Evolutionary conservation across 2,329 filamentous ascomycete genomes (phyloP).

Genomic region (Talaromyces albobiverticillius): DNA sequence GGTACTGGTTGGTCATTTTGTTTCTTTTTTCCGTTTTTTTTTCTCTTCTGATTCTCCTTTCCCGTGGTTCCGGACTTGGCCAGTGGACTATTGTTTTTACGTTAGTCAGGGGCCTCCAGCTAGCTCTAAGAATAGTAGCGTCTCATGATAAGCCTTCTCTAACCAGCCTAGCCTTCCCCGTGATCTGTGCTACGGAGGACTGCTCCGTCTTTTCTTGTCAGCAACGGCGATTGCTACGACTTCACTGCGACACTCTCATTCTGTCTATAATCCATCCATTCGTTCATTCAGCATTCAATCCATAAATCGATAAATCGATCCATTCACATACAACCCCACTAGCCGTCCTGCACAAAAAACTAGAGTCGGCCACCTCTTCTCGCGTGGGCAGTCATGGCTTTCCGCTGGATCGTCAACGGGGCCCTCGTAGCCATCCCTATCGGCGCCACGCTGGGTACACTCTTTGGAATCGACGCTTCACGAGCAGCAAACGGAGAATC

Average conservation of each 20-base stretch:
- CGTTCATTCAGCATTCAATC: background rate
- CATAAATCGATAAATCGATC: background rate
- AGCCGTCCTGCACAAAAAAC: no score
- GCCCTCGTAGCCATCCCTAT: slow-evolving; percentile 51
- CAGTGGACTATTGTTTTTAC: no score
- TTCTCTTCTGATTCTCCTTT: background rate
- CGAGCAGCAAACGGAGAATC: slow-evolving; percentile 42
- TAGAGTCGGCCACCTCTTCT: background rate
- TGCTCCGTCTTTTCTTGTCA: no score
- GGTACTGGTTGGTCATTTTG: background rate
- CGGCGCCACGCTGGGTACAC: slow-evolving; percentile 48
- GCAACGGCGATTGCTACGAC: no score
- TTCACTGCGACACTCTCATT: background rate
- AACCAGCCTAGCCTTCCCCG: background rate
- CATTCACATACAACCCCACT: no score
- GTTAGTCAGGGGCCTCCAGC: background rate
- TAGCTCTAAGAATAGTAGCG: slow-evolving; percentile 17
- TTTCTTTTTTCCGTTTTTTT: background rate
- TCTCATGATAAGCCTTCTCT: slow-evolving; percentile 2
- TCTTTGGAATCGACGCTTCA: slow-evolving; percentile 50
- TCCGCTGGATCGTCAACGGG: slow-evolving; percentile 50
- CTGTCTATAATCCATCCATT: no score
- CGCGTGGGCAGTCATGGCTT: slow-evolving; percentile 26
- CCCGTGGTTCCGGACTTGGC: no score
- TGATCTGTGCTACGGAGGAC: background rate